Evolutionary conservation across 2,329 filamentous ascomycete genomes (phyloP).

Genomic region (Raffaelea ambrosiae): DNA sequence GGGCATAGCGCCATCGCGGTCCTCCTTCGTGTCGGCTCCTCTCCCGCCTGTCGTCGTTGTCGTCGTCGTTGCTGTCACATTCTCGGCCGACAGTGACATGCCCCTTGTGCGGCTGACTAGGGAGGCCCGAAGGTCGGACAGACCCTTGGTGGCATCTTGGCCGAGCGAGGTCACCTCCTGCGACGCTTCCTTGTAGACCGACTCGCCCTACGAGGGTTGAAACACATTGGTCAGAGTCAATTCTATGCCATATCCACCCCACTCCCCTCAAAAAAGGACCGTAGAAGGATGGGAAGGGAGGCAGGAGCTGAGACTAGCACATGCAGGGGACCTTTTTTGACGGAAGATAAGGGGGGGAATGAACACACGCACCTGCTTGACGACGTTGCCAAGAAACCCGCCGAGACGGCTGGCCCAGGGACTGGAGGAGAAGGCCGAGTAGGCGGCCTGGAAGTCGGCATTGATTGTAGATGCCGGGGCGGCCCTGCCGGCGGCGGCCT

Average conservation of each 20-base stretch:
- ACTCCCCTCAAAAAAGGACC: constrained; percentile 8
- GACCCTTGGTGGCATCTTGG: constrained; percentile 72
- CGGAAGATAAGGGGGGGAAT: too few species aligned
- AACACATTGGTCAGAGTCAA: too few species aligned
- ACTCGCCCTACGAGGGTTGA: constrained; percentile 60
- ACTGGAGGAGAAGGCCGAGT: constrained; percentile 84
- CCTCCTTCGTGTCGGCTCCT: constrained; percentile 19
- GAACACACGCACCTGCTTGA: constrained; percentile 65
- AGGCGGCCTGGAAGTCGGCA: constrained; percentile 86
- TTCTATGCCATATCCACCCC: too few species aligned
- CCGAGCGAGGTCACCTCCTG: constrained; percentile 75
- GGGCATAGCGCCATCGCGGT: constrained; percentile 18
- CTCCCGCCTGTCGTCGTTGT: not conserved
- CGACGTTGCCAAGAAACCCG: constrained; percentile 82
- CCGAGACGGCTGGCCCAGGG: constrained; percentile 87
- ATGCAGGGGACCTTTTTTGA: too few species aligned
- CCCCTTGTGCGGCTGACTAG: constrained; percentile 67
- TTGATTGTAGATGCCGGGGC: constrained; percentile 56
- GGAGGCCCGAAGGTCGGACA: constrained; percentile 59
- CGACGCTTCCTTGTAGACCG: constrained; percentile 73
- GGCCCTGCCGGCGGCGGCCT: constrained; percentile 27
- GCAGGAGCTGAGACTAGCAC: not conserved
- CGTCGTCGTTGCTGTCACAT: constrained; percentile 20
- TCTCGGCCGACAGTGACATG: constrained; percentile 50
- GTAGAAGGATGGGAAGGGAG: not conserved